These are phyloP conservation scores for Hymenoscyphus fraxineus DNA, from an alignment of 2,329 filamentous ascomycete species.

Conservation along the genomic window DNA sequence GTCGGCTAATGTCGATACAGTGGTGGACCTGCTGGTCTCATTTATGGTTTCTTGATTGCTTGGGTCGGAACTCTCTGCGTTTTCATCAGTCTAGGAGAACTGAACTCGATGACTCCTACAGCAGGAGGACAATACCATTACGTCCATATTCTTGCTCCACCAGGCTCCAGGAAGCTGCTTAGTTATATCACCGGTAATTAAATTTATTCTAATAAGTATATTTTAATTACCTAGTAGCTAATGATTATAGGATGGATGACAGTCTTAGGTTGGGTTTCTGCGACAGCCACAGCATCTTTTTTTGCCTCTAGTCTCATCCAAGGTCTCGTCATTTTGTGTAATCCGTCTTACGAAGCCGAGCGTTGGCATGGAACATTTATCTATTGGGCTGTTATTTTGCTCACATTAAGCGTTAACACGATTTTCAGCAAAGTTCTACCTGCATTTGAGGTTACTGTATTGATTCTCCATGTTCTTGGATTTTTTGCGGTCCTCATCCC, in stretches of 20 bases:
- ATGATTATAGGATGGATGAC: slow-evolving; percentile 1
- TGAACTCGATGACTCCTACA: slow-evolving; percentile 16
- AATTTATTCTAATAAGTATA: no score
- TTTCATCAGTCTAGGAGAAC: slow-evolving; percentile 11
- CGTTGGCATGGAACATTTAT: slow-evolving; percentile 5
- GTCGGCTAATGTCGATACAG: not conserved
- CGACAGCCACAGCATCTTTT: not conserved
- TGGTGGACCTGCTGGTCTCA: slow-evolving; percentile 8
- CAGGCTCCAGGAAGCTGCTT: slow-evolving; percentile 11
- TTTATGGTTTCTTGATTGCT: slow-evolving; percentile 7
- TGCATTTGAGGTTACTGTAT: not conserved
- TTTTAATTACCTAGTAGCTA: not conserved
- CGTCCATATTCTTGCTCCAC: slow-evolving; percentile 14
- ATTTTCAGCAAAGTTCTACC: not conserved
- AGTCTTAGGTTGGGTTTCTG: slow-evolving; percentile 1
- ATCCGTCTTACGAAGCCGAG: not conserved
- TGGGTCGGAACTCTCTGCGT: slow-evolving; percentile 6
- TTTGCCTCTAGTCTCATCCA: slow-evolving; percentile 4
- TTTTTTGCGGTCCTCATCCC: slow-evolving; percentile 6
- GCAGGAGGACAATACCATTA: slow-evolving; percentile 16
- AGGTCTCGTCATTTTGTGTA: slow-evolving; percentile 3
- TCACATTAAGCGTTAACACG: not conserved
- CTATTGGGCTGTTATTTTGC: slow-evolving; percentile 1
- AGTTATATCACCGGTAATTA: slow-evolving; percentile 18
- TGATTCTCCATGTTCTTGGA: slow-evolving; percentile 4